phyloP scores from a whole-genome alignment of 2,329 filamentous ascomycete genomes.

The Nothophoma quercina region DNA sequence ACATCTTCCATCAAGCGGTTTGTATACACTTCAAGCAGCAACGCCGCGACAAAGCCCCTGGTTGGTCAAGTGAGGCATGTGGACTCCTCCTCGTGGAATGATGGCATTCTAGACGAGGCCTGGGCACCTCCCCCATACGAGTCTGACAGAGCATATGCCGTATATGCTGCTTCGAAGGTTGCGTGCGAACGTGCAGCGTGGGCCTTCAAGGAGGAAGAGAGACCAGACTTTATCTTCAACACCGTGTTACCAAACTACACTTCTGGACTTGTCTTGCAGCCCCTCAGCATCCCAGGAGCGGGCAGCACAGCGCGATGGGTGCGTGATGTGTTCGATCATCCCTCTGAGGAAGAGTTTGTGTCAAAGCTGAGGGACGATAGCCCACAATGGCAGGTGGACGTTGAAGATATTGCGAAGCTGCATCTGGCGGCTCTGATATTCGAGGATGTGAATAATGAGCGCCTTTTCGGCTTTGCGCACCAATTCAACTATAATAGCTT shows the following conservation, averaged over 20 bases:
- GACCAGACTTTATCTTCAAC: constrained; percentile 53
- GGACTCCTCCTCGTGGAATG: constrained; percentile 2
- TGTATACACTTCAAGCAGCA: constrained; percentile 13
- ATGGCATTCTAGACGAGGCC: constrained; percentile 22
- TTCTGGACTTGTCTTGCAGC: constrained; percentile 24
- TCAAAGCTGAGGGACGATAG: not conserved
- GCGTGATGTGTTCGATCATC: not conserved
- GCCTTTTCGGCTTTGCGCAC: constrained; percentile 60
- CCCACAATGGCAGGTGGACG: constrained; percentile 56
- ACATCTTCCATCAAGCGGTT: constrained; percentile 2
- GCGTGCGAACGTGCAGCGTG: constrained; percentile 55
- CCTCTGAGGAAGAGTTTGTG: constrained; percentile 1
- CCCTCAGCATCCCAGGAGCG: constrained; percentile 25
- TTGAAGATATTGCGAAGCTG: constrained; percentile 58
- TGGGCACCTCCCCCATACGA: constrained; percentile 35
- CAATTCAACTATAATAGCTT: constrained; percentile 56
- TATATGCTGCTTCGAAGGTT: constrained; percentile 56
- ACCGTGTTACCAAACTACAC: constrained; percentile 39
- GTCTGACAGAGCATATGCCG: constrained; percentile 32
- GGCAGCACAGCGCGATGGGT: constrained; percentile 20
- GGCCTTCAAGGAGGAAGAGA: constrained; percentile 52
- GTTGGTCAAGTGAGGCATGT: not conserved
- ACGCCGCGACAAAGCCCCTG: constrained; percentile 7
- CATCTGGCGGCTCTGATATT: constrained; percentile 60
- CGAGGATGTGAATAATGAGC: constrained; percentile 53